Base-by-base conservation (phyloP, 1,284 basidiomycete genomes). In the Moesziomyces antarcticus region DNA sequence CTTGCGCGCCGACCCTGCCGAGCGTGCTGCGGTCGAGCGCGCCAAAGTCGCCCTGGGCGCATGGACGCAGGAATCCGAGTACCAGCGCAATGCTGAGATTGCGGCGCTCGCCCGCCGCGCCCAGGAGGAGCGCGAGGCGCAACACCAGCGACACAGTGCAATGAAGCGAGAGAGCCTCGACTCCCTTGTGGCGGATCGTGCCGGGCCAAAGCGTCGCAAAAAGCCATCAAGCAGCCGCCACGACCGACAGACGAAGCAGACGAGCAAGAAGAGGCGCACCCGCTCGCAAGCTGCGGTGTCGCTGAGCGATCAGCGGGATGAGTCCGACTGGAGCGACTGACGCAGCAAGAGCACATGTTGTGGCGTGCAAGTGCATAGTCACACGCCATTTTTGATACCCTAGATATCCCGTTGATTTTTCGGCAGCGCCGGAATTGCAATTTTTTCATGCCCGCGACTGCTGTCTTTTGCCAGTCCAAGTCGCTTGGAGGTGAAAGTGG, bases 241-340 rank as follows among this genome's bases (percentile, higher is more conserved):
- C 1, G 16, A 40, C n/a, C 1, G 13, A 40, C 16, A 16, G 16
- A 3, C 16, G 37, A 40, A 40, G 37, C 37, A 16, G 16, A 40
- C 1, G 16, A 40, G 37, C 37, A 40, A 46, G 16, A 54, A 22
- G 18, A 44, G 45, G 50, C 49, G 53, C 27, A 8, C 18, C 6
- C 5, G 41, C 40, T 30, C 41, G 3, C 22, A 13, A 5, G 27
- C 42, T 2, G 14, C 22, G 6, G 37, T 64, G 27, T 44, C 68
- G 21, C 54, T 71, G 5, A 24, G 27, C 8, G 50, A 62, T 18
- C 63, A 72, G 47, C 21, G 46, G n/a, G 59, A 66, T 9, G 69
- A 66, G 30, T 72, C 69, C 9, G 63, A 72, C 25, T 72, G 69
- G 69, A 66, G 69, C 30, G 59, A 66, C 14, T 56, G 56, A 59